Evolutionary conservation across 2,329 filamentous ascomycete genomes (phyloP), one percentile per base, ranked within the genome.

Genomic region (Fusarium mangiferae): DNA sequence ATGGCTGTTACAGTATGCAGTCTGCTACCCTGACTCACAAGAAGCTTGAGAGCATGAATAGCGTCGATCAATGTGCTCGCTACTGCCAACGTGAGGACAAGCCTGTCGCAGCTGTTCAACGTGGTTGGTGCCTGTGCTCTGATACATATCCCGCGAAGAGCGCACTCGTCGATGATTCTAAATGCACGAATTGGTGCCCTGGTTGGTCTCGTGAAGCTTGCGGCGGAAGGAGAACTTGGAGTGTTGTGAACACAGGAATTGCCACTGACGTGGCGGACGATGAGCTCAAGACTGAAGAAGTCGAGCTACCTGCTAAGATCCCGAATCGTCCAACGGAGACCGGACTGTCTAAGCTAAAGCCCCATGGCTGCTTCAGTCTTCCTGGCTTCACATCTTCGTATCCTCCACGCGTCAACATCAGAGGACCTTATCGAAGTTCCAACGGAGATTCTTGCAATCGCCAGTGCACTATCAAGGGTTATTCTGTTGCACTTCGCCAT

Each of bases 1-100:
- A 66, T 24, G 65, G 69, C 15, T 72, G 70, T 59, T 72, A 54
- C 24, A 59, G 11, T 3, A 11, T 30, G 6, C 17, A 15, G 1
- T 51, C 69, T 14, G 11, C 33, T 4, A 45, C 36, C 7, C 14
- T 35, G 35, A 24, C 6, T 11, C 28, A 15, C 22, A 36, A 35
- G 20, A 20, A 10, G 8, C 15, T 30, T 7, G 36, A 18, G 7
- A 13, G 22, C 18, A 17, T 3, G 14, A 64, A 70, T 14, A 38
- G 3, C 5, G 4, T 6, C 9, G 6, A 4, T 3, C 12, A 17
- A 7, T 72, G 70, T 22, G 24, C 36, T 7, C 22, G 14, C 3
- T 54, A 18, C 11, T 72, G 70, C 17, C 18, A 4, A 4, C 38
- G 35, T 2, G 22, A 51, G 17, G 7, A 22, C 3, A 42, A 30